Percentiles rank a stretch among this genome's conserved stretches.
Evolutionary conservation across 225 moss, liverwort and hornwort species (phyloP).

Genomic region (Sphagnum tenellum): DNA sequence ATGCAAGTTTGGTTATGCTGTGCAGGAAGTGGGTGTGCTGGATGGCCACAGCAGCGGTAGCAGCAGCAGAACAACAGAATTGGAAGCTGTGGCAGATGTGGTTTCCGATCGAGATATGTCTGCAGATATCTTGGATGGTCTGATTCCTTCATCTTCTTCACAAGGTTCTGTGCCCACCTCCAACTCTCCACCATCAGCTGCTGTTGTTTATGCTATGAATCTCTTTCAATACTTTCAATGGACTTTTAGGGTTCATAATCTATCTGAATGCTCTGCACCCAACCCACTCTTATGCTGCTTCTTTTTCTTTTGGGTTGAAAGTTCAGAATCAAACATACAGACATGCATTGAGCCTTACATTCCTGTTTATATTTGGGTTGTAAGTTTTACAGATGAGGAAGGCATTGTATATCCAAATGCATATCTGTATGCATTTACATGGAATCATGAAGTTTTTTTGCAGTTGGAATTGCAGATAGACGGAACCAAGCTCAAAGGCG

Average conservation of each 20-base stretch:
- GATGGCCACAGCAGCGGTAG: not conserved
- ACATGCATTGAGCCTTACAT: not conserved
- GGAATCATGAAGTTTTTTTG: not conserved
- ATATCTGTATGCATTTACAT: not conserved
- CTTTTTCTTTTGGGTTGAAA: too few species aligned
- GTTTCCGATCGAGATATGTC: not conserved
- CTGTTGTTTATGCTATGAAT: too few species aligned
- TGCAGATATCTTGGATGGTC: not conserved
- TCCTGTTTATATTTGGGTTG: not conserved
- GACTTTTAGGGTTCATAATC: too few species aligned
- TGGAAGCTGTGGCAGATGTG: not conserved
- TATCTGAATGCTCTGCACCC: too few species aligned
- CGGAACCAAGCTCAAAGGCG: constrained; percentile 49
- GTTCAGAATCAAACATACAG: too few species aligned
- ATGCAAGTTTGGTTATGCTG: not conserved
- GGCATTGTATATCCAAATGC: not conserved
- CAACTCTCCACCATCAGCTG: not conserved
- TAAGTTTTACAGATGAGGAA: not conserved
- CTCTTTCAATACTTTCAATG: too few species aligned
- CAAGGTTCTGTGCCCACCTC: not conserved
- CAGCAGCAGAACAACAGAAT: not conserved
- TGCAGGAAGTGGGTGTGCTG: not conserved
- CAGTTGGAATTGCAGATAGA: constrained; percentile 28
- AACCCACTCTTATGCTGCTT: too few species aligned
- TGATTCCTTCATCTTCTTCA: not conserved